Evolutionary conservation across 192 early-diverging fungal genomes (phyloP), one percentile per base, ranked within the genome.

Genomic region (Entrophospora sp.): DNA sequence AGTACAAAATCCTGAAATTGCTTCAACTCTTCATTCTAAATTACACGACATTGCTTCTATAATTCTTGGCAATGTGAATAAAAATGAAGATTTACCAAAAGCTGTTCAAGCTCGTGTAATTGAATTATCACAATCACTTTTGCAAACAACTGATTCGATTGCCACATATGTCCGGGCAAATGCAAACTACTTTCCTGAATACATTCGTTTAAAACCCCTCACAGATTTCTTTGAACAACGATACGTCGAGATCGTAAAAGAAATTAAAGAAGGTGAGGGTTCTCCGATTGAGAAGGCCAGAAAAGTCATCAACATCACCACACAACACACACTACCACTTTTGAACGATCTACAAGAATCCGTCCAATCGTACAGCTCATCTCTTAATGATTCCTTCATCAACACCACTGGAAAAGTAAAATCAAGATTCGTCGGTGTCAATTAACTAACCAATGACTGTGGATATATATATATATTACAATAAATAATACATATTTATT

Each of bases 221-320:
- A 64, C 77, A 18, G 31, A 27, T 3, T 82, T 81, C 67, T 74
- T 78, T 13, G 70, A 72, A 31, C 69, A 77, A 44, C 73, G 77
- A 56, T 80, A 80, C 66, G 67, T 58, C n/a, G 69, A 74, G 12
- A 69, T 85, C 40, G 70, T 76, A 36, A 49, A 68, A n/a, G 77
- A 85, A 57, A 55, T 77, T 4, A 35, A 63, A 25, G 77, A 79
- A 42, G 64, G 46, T 3, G 77, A 85, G 27, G 66, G 75, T 10
- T 53, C 77, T 37, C 68, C 79, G 18, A n/a, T 80, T 31, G 75
- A 83, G 52, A 82, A 81, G 62, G 83, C 83, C 5, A 73, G 66
- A 46, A 77, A 79, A 56, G 74, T 85, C 27, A 38, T 83, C 8
- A 48, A 73, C 5, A 46, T 85, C 22, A 80, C 79, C 36, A 77